phyloP scores from a whole-genome alignment of 305 asterid species.

The Fraxinus greggii region DNA sequence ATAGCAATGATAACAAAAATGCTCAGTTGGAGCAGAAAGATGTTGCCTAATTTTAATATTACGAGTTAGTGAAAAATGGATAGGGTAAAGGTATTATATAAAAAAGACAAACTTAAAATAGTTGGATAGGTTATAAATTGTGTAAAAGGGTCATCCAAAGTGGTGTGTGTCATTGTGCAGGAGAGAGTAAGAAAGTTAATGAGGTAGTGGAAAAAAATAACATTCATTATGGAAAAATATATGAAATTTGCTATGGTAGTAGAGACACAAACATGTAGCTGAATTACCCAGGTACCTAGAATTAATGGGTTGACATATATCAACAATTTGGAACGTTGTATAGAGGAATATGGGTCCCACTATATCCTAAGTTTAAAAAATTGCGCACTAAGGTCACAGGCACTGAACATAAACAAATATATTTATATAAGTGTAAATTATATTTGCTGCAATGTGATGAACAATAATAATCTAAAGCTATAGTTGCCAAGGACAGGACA shows the following conservation, averaged over 20 bases:
- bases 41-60: constrained; percentile 1
- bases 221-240: neutral
- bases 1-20: constrained; percentile 5
- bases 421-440: neutral
- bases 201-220: neutral
- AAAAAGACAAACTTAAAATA: constrained; percentile 4
- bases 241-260: neutral
- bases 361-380: constrained; percentile 19
- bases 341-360: neutral
- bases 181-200: neutral
- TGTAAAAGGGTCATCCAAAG: neutral
- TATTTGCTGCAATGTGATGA: neutral
- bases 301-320: constrained; percentile 7
- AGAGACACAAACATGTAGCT: neutral
- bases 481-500: constrained; percentile 6
- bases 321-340: neutral
- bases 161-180: neutral
- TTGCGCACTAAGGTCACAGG: constrained; percentile 12
- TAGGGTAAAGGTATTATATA: neutral
- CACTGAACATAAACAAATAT: neutral
- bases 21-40: constrained; percentile 14
- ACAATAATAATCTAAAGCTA: neutral
- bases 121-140: neutral
- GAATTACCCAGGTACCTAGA: constrained; percentile 16
- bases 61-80: constrained; percentile 1